A percentile compares a stretch with the other conserved stretches of the same genome.
These are phyloP conservation scores for Diplodia corticola DNA, from an alignment of 2,329 filamentous ascomycete genomes.

Conservation along the genomic window DNA sequence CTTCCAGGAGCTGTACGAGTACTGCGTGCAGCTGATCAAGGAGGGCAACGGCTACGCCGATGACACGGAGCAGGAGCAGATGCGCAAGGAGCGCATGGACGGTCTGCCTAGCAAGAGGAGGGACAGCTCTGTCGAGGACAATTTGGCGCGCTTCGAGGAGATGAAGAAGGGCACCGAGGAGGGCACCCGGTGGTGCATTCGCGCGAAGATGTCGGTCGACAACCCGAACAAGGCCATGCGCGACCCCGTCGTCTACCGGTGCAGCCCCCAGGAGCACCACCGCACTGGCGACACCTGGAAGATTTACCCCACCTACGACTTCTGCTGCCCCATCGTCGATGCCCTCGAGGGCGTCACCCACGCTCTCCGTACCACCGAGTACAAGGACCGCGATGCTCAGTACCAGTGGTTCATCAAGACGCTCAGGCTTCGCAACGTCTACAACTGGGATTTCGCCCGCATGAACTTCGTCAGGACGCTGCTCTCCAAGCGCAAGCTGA, in stretches of 20 bases:
- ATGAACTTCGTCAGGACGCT: slow-evolving; percentile 84
- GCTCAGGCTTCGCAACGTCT: slow-evolving; percentile 70
- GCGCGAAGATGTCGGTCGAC: slow-evolving; percentile 89
- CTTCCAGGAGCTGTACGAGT: slow-evolving; percentile 88
- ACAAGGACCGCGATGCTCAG: slow-evolving; percentile 82
- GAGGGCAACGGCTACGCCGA: slow-evolving; percentile 90
- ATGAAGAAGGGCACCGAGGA: slow-evolving; percentile 86
- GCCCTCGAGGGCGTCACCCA: slow-evolving; percentile 80
- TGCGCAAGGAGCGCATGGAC: slow-evolving; percentile 81
- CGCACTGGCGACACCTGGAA: slow-evolving; percentile 79
- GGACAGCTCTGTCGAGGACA: slow-evolving; percentile 78
- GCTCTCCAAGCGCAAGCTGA: slow-evolving; percentile 82
- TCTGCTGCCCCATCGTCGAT: slow-evolving; percentile 80
- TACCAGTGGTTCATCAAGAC: slow-evolving; percentile 84
- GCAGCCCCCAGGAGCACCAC: slow-evolving; percentile 74
- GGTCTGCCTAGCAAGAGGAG: slow-evolving; percentile 80
- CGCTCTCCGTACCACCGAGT: slow-evolving; percentile 80
- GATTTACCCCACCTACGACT: slow-evolving; percentile 85
- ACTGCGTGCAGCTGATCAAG: slow-evolving; percentile 80
- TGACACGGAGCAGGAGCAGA: slow-evolving; percentile 85
- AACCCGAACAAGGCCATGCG: slow-evolving; percentile 94
- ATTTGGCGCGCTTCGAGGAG: slow-evolving; percentile 80
- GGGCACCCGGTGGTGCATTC: slow-evolving; percentile 84
- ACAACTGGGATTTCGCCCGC: slow-evolving; percentile 83
- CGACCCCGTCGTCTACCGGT: slow-evolving; percentile 96